phyloP scores from a whole-genome alignment of 208 protist species.

The Paratrypanosoma confusum region DNA sequence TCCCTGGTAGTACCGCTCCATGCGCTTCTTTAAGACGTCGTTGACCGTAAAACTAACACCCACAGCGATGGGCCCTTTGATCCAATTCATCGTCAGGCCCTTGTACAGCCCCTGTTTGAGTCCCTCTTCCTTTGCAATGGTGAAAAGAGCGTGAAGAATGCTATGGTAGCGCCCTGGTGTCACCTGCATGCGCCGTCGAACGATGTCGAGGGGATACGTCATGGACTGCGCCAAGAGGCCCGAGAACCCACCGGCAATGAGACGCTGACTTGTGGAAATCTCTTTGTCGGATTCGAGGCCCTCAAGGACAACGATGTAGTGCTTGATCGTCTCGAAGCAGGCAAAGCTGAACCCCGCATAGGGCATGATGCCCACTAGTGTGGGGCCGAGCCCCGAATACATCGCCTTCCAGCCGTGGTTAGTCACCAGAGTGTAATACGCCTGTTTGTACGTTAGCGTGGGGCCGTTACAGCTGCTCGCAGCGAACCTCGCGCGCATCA shows the following conservation, averaged over 20 bases:
- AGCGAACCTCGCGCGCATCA: slow-evolving; percentile 87
- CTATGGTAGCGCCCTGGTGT: slow-evolving; percentile 61
- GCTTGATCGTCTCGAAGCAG: slow-evolving; percentile 85
- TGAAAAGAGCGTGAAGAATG: slow-evolving; percentile 41
- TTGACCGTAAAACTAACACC: slow-evolving; percentile 87
- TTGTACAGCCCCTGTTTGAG: slow-evolving; percentile 76
- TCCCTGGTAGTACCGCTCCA: slow-evolving; percentile 60
- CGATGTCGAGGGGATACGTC: slow-evolving; percentile 92
- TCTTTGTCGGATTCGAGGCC: slow-evolving; percentile 50
- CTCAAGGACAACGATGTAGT: slow-evolving; percentile 34
- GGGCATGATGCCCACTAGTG: slow-evolving; percentile 88
- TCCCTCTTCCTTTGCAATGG: slow-evolving; percentile 71
- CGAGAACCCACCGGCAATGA: slow-evolving; percentile 71
- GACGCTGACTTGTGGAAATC: slow-evolving; percentile 54
- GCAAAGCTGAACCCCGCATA: slow-evolving; percentile 92
- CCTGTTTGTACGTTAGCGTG: slow-evolving; percentile 56
- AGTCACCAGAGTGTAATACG: slow-evolving; percentile 42
- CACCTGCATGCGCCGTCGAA: slow-evolving; percentile 89
- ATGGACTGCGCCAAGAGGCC: slow-evolving; percentile 86
- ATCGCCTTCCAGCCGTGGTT: slow-evolving; percentile 52
- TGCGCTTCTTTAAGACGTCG: slow-evolving; percentile 75
- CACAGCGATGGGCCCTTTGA: slow-evolving; percentile 88
- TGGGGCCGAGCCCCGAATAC: slow-evolving; percentile 82
- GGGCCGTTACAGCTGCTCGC: slow-evolving; percentile 44
- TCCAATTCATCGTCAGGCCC: slow-evolving; percentile 90